These are phyloP conservation scores for Clitoria ternatea DNA, from an alignment of 306 rosid genomes.

Conservation along the genomic window DNA sequence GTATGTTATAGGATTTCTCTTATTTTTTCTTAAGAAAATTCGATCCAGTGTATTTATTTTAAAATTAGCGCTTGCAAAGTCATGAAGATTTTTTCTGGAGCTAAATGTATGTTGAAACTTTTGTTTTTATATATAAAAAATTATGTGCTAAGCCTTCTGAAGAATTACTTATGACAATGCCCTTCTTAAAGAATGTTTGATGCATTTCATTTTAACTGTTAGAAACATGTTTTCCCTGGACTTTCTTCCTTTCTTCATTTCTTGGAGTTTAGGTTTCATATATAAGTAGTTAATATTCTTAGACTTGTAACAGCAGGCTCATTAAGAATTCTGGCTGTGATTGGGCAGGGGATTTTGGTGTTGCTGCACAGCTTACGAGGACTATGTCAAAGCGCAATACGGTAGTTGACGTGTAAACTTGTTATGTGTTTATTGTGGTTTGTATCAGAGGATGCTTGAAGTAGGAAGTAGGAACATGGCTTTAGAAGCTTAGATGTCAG, in stretches of 20 bases:
- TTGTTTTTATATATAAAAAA: not conserved
- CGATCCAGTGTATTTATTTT: not conserved
- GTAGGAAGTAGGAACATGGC: not conserved
- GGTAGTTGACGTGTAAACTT: constrained; percentile 41
- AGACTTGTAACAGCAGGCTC: constrained; percentile 7
- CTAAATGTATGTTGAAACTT: not conserved
- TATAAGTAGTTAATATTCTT: constrained; percentile 11
- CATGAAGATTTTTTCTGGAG: not conserved
- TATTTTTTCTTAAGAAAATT: not conserved
- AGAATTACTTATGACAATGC: not conserved
- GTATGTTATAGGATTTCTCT: not conserved
- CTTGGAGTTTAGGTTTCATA: constrained; percentile 7
- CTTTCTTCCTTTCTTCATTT: constrained; percentile 5
- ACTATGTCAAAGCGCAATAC: constrained; percentile 99
- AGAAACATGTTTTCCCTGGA: not conserved
- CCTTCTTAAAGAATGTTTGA: not conserved
- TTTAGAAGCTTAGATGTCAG: constrained; percentile 7
- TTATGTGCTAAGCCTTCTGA: not conserved
- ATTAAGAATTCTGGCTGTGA: constrained; percentile 24
- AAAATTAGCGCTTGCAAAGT: not conserved
- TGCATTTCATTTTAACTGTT: constrained; percentile 15
- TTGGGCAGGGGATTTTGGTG: constrained; percentile 96
- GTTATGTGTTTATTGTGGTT: not conserved
- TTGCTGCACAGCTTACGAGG: constrained; percentile 98
- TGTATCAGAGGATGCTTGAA: constrained; percentile 4